Evolutionary conservation across 208 protist genomes (phyloP).

Genomic region (Leishmania guyanensis): DNA sequence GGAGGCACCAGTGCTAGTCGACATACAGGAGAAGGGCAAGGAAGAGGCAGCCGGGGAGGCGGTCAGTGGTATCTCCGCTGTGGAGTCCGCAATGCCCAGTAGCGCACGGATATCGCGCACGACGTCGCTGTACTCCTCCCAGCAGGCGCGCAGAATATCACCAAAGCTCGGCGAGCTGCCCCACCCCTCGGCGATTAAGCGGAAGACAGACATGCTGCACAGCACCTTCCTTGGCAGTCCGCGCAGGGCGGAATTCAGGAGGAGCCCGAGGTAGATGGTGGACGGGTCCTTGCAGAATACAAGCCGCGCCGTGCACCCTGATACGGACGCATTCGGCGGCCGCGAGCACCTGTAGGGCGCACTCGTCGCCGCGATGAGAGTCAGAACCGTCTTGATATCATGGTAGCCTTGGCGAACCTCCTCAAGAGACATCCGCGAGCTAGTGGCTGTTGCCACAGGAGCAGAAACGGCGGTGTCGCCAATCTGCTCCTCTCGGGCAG

Average conservation of each 20-base stretch:
- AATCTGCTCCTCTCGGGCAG: neutral
- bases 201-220: conserved; percentile 53
- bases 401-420: conserved; percentile 34
- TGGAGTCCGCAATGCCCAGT: neutral
- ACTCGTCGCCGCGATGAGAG: conserved; percentile 49
- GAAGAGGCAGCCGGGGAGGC: neutral
- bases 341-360: conserved; percentile 66
- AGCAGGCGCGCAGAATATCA: conserved; percentile 51
- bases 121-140: conserved; percentile 40
- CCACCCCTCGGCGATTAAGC: conserved; percentile 74
- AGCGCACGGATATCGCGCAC: conserved; percentile 29
- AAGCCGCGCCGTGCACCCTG: conserved; percentile 56
- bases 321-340: conserved; percentile 41
- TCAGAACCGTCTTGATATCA: conserved; percentile 60
- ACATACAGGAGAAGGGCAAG: conserved; percentile 7
- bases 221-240: conserved; percentile 46
- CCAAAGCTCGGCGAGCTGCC: conserved; percentile 50
- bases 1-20: neutral
- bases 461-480: neutral
- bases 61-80: neutral
- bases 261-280: conserved; percentile 76
- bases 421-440: conserved; percentile 4
- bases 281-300: conserved; percentile 75
- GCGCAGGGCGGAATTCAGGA: conserved; percentile 60
- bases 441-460: neutral